Conservation (phyloP, 257 asterid species). For the Paraleonurus japonicus region DNA sequence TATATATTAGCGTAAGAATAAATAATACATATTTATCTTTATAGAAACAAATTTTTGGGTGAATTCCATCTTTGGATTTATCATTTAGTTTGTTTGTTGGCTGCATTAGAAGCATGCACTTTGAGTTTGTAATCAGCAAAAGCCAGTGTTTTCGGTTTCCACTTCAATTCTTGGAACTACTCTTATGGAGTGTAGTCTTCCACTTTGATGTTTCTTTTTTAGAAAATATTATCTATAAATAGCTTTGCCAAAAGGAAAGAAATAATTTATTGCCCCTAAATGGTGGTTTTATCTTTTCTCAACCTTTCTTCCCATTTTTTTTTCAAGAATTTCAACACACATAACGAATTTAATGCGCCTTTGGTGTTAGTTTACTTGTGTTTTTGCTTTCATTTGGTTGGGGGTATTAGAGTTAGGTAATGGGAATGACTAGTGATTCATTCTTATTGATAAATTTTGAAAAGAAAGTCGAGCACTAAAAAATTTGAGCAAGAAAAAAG, state of each 20-base stretch:
- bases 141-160: slow-evolving; percentile 17
- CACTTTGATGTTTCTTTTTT: neutral
- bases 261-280: neutral
- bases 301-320: neutral
- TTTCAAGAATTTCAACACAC: neutral
- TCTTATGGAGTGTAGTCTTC: neutral
- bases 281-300: neutral
- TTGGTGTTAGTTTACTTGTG: neutral
- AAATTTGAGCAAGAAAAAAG: too few species aligned
- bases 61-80: slow-evolving; percentile 15
- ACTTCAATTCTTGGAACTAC: slow-evolving; percentile 33
- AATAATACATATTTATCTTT: too few species aligned
- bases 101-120: slow-evolving; percentile 23
- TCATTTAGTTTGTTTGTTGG: slow-evolving; percentile 19
- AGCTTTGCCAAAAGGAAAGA: neutral
- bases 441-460: too few species aligned
- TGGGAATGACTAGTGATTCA: too few species aligned
- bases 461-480: too few species aligned
- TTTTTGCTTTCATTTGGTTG: too few species aligned
- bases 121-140: slow-evolving; percentile 28
- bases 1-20: too few species aligned
- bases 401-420: too few species aligned
- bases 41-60: too few species aligned
- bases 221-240: slow-evolving; percentile 12
- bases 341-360: neutral